Evolutionary conservation across 208 protist genomes (phyloP).

Genomic region (Tritrichomonas foetus): DNA sequence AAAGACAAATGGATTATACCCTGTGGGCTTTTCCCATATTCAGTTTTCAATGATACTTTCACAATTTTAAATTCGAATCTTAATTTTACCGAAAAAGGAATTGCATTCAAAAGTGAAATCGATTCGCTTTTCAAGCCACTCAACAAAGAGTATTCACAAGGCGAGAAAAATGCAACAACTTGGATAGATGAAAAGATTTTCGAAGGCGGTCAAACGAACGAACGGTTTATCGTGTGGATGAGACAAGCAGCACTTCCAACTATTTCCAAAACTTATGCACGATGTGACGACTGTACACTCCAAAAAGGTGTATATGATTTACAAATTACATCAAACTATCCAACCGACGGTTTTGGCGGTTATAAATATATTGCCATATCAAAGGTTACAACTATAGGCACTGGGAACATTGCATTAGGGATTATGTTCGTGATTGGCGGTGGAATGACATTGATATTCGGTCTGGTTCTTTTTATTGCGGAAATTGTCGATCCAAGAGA

Average conservation of each 20-base stretch:
- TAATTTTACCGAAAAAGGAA: background rate
- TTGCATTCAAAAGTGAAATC: background rate
- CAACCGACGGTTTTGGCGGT: background rate
- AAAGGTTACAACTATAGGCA: background rate
- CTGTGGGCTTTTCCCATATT: background rate
- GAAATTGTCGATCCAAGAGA: background rate
- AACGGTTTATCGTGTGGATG: slow-evolving; percentile 32
- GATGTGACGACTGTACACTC: background rate
- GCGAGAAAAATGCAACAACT: too few relatives aligned
- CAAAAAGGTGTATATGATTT: background rate
- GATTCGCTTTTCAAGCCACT: background rate
- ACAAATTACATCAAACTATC: background rate
- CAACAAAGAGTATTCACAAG: background rate
- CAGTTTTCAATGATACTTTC: slow-evolving; percentile 26
- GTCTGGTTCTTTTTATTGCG: background rate
- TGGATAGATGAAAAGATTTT: background rate
- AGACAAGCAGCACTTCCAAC: background rate
- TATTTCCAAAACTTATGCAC: background rate
- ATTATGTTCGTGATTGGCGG: background rate
- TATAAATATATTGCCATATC: background rate
- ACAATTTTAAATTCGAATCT: background rate
- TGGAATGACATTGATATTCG: background rate
- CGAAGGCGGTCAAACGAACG: background rate
- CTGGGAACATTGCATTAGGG: background rate
- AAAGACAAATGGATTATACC: background rate